Evolutionary conservation across 192 early-diverging fungal genomes (phyloP).

Genomic region (Phycomyces nitens): DNA sequence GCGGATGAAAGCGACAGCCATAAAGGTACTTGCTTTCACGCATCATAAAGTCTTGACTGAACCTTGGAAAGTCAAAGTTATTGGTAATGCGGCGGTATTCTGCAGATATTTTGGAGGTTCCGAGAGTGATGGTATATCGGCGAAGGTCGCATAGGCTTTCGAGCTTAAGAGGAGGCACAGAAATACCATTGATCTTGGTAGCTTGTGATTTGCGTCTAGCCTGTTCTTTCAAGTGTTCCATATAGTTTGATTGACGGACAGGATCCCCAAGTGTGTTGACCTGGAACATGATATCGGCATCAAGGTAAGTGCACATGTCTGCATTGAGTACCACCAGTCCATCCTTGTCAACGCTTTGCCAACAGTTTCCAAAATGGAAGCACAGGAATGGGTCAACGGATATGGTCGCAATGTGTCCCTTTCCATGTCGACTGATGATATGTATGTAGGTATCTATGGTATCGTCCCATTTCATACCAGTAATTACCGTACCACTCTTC

Average conservation of each 20-base stretch:
- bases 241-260: neutral
- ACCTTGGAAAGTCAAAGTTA: neutral
- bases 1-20: neutral
- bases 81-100: neutral
- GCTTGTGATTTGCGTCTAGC: neutral
- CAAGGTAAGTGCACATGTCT: neutral
- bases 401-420: slow-evolving; percentile 3
- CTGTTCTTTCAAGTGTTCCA: neutral
- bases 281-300: slow-evolving; percentile 3
- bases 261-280: neutral
- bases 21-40: neutral
- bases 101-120: neutral
- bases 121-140: slow-evolving; percentile 1
- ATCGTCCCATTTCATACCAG: slow-evolving; percentile 5
- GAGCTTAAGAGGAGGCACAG: neutral
- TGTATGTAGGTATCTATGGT: slow-evolving; percentile 1
- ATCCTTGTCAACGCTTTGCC: neutral
- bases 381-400: neutral
- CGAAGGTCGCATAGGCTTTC: neutral
- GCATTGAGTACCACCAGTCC: neutral
- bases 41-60: neutral
- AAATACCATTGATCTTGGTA: slow-evolving; percentile 4
- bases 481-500: neutral
- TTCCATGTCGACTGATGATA: neutral
- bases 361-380: slow-evolving; percentile 11